A percentile compares a stretch with the other conserved stretches of the same genome.
These are phyloP conservation scores for Rubia tinctorum DNA, from an alignment of 305 asterid species.

Conservation along the genomic window DNA sequence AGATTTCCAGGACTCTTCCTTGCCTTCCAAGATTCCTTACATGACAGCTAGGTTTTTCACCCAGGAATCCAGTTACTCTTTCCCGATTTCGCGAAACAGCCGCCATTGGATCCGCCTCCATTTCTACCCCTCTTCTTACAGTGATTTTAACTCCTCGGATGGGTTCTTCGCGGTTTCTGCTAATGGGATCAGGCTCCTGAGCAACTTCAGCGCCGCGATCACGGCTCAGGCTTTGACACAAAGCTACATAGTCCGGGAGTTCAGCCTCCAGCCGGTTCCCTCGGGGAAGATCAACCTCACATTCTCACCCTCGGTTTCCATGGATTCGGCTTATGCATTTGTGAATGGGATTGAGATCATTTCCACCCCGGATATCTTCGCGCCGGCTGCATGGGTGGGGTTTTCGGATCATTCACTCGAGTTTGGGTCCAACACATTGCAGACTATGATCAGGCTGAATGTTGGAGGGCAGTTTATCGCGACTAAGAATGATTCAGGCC, in stretches of 20 bases:
- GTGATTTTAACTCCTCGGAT: conserved; percentile 23
- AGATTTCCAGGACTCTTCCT: conserved; percentile 57
- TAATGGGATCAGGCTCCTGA: conserved; percentile 39
- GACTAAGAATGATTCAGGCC: conserved; percentile 37
- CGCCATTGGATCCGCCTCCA: conserved; percentile 74
- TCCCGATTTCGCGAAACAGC: conserved; percentile 30
- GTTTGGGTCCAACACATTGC: conserved; percentile 25
- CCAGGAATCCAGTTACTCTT: conserved; percentile 38
- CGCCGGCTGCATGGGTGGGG: conserved; percentile 35
- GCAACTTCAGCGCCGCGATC: conserved; percentile 54
- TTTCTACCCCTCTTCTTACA: conserved; percentile 56
- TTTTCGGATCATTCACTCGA: conserved; percentile 29
- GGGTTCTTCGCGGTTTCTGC: conserved; percentile 44
- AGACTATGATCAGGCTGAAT: conserved; percentile 58
- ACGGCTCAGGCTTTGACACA: conserved; percentile 55
- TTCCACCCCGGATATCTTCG: conserved; percentile 55
- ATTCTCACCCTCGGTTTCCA: conserved; percentile 36
- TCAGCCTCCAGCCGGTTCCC: conserved; percentile 22
- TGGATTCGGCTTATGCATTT: conserved; percentile 46
- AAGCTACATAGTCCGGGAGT: conserved; percentile 57
- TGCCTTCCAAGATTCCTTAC: conserved; percentile 62
- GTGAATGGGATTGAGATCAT: conserved; percentile 65
- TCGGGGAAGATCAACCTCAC: conserved; percentile 44
- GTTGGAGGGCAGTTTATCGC: conserved; percentile 58
- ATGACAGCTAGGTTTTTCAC: conserved; percentile 61